phyloP scores from a whole-genome alignment of 73 alveolate species.

The Paramecium pentaurelia region DNA sequence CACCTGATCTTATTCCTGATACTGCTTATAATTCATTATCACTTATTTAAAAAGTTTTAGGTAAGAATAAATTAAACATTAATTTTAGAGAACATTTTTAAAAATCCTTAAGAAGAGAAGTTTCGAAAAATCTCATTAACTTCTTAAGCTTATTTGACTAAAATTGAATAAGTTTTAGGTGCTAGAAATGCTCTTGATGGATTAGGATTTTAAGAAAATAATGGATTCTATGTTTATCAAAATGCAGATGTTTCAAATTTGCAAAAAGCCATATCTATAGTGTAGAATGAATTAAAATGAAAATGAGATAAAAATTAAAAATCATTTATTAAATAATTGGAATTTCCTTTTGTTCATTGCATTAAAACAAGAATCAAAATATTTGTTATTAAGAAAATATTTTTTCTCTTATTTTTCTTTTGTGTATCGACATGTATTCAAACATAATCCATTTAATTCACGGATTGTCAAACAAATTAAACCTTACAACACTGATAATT shows the following conservation, averaged over 20 bases:
- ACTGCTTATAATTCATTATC: background rate
- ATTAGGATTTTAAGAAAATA: background rate
- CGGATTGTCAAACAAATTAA: background rate
- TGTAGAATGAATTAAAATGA: background rate
- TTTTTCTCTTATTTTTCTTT: background rate
- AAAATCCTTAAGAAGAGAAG: conserved; percentile 36
- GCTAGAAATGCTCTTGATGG: conserved; percentile 5
- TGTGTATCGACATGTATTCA: background rate
- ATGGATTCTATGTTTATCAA: background rate
- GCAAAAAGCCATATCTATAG: background rate
- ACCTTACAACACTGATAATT: background rate
- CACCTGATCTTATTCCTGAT: conserved; percentile 35
- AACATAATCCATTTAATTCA: background rate
- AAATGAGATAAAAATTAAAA: background rate
- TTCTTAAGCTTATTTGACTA: background rate
- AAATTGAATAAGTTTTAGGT: background rate
- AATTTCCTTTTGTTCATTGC: background rate
- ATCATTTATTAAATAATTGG: background rate
- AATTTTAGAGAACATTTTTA: background rate
- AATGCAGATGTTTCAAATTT: background rate
- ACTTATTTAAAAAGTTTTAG: background rate
- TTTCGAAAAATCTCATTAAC: conserved; percentile 35
- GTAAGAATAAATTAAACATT: background rate
- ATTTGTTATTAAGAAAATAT: background rate
- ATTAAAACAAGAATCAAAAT: background rate